Conservation (phyloP, 176 grass and related monocot genomes). For the Dactylis glomerata region DNA sequence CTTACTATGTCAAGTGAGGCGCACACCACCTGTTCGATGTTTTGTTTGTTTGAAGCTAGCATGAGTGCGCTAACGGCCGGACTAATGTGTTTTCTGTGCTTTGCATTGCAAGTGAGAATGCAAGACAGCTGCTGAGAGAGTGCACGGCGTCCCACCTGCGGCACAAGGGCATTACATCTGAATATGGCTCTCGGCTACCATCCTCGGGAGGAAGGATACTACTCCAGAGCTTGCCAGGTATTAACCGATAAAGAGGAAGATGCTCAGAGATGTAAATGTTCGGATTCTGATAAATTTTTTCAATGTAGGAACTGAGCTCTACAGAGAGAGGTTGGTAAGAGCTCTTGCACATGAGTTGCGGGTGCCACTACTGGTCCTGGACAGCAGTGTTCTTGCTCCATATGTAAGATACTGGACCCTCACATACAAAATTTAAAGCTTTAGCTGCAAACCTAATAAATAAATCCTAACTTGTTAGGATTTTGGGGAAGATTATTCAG, state of each 20-base stretch:
- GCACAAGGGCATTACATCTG: constrained; percentile 60
- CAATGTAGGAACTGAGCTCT: constrained; percentile 91
- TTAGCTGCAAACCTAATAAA: constrained; percentile 31
- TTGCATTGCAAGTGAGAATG: constrained; percentile 55
- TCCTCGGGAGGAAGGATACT: constrained; percentile 79
- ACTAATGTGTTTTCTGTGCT: constrained; percentile 3
- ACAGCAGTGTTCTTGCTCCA: constrained; percentile 83
- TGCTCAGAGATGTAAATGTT: constrained; percentile 9
- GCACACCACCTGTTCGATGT: constrained; percentile 28
- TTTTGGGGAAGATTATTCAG: constrained; percentile 70
- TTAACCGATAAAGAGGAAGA: constrained; percentile 14
- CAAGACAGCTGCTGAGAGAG: constrained; percentile 59
- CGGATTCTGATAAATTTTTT: constrained; percentile 27
- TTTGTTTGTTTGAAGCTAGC: constrained; percentile 30
- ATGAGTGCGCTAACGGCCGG: background rate
- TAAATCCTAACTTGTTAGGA: constrained; percentile 48
- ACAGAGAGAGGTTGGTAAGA: constrained; percentile 88
- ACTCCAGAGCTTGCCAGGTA: constrained; percentile 84
- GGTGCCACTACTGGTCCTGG: constrained; percentile 73
- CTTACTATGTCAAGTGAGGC: constrained; percentile 79
- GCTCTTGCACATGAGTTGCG: constrained; percentile 75
- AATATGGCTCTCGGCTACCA: constrained; percentile 65
- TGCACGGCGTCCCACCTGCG: constrained; percentile 67
- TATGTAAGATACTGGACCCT: constrained; percentile 58
- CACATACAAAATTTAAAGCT: constrained; percentile 16